phyloP scores from a whole-genome alignment of 1,284 basidiomycete species.

The Amylostereum areolatum region DNA sequence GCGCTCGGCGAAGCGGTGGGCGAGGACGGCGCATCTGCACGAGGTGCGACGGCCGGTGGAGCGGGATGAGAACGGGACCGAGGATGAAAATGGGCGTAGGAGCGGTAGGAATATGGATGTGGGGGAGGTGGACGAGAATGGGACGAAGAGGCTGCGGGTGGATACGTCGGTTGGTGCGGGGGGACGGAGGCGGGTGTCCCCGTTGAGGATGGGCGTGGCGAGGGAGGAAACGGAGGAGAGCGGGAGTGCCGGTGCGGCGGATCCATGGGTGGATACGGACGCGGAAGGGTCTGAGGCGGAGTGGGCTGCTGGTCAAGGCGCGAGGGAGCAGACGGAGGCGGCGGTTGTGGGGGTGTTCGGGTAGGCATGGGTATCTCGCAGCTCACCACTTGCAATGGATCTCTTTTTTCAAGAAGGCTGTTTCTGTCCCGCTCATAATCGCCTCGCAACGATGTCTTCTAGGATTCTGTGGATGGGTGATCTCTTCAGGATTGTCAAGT shows the following conservation, averaged over 20 bases:
- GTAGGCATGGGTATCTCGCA: too few relatives aligned
- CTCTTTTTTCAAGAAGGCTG: too few relatives aligned
- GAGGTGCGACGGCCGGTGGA: conserved; percentile 39
- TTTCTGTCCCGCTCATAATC: too few relatives aligned
- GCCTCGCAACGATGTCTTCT: too few relatives aligned
- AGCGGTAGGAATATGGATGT: conserved; percentile 1
- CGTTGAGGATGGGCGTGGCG: conserved; percentile 7
- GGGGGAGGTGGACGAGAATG: neutral
- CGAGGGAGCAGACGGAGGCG: neutral
- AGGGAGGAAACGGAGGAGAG: conserved; percentile 8
- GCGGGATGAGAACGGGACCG: neutral
- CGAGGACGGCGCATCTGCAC: conserved; percentile 66
- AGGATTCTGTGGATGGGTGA: too few relatives aligned
- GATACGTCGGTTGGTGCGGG: neutral
- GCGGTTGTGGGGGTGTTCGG: neutral
- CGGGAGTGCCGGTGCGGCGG: conserved; percentile 11
- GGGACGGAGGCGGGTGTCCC: conserved; percentile 3
- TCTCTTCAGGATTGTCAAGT: too few relatives aligned
- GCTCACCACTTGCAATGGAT: too few relatives aligned
- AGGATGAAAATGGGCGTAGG: neutral
- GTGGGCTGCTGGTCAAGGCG: neutral
- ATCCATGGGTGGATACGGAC: conserved; percentile 32
- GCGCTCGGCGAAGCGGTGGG: conserved; percentile 54
- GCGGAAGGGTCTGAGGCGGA: conserved; percentile 20
- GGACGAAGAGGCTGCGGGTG: neutral